Evolutionary conservation across 495 filamentous ascomycete species (phyloP), one percentile per base, ranked within the genome.

Genomic region (Penicillium argentinense): DNA sequence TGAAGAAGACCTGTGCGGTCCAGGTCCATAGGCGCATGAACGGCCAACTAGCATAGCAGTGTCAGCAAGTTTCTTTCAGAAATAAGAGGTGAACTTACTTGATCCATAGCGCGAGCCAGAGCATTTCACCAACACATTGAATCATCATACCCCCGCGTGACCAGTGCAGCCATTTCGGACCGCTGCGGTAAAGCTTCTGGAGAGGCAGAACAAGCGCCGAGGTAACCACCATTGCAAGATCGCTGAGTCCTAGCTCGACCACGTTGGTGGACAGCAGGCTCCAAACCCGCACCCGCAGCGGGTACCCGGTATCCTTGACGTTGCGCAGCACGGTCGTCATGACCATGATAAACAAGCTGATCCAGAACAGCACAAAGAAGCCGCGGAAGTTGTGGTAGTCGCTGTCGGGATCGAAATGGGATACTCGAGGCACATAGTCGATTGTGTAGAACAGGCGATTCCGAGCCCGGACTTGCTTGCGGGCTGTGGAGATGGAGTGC

Each of bases 331-430:
- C 85, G 7, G 87, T 88, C 9, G 93, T 97, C 42, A 96, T 84
- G 49, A 91, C 89, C 93, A 98, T 96, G 66, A 98, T 95, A 41
- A 89, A 87, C 45, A 98, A 71, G 4, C 87, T 89, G 38, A 98
- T 91, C 93, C 93, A 98, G 69, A 97, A 98, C 30, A 98, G 78
- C 32, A 91, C 86, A 67, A 96, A 98, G 78, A 98, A 98, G 51
- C 93, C 93, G 51, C 90, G 82, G 67, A 98, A 98, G 57, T 98
- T 88, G 46, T 84, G 82, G 54, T 97, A 95, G 56, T 96, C 89
- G 71, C 87, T 92, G 39, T 80, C 78, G 11, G 89, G 89, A 66
- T 98, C 93, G 67, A 98, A 97, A 65, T 98, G 92, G 7, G 92
- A 97, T 13, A 97, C 88, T 24, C 93, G 84, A n/a, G 86, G 85